Percentiles rank a stretch among this genome's conserved stretches.
Evolutionary conservation across 169 alveolate species (phyloP).

Genomic region (Plasmodium blacklocki): DNA sequence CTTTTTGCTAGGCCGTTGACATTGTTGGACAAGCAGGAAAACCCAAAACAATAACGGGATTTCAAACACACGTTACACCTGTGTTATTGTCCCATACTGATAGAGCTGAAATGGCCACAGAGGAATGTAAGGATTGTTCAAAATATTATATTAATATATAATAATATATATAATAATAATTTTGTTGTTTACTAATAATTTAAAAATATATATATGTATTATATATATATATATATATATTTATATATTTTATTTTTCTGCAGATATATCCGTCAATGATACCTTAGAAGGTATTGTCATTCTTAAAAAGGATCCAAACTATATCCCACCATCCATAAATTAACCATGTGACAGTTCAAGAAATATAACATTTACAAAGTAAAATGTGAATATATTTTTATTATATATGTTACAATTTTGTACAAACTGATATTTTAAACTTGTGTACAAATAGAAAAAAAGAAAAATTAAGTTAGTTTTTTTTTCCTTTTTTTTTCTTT

Average conservation of each 20-base stretch:
- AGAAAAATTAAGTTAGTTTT: too few species aligned
- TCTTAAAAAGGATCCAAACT: slow-evolving; percentile 76
- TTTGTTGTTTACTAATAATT: neutral
- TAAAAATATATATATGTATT: neutral
- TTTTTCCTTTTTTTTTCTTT: neutral
- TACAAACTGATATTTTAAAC: neutral
- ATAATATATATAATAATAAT: neutral
- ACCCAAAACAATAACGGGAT: slow-evolving; percentile 98
- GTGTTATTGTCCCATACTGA: slow-evolving; percentile 94
- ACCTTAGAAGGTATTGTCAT: slow-evolving; percentile 78
- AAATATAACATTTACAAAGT: neutral
- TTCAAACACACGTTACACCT: slow-evolving; percentile 99
- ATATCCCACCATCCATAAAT: slow-evolving; percentile 49
- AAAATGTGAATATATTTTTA: neutral
- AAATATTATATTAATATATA: too few species aligned
- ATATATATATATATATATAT: neutral
- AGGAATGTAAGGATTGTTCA: slow-evolving; percentile 82
- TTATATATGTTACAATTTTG: neutral
- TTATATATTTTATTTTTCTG: neutral
- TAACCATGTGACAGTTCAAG: neutral
- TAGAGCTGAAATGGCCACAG: slow-evolving; percentile 95
- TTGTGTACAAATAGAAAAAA: neutral
- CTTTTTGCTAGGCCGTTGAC: slow-evolving; percentile 91
- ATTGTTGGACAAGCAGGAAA: slow-evolving; percentile 98
- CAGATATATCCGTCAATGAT: slow-evolving; percentile 74